These are phyloP conservation scores for Moniliella sp. DNA, from an alignment of 1,284 basidiomycete genomes.

Conservation along the genomic window DNA sequence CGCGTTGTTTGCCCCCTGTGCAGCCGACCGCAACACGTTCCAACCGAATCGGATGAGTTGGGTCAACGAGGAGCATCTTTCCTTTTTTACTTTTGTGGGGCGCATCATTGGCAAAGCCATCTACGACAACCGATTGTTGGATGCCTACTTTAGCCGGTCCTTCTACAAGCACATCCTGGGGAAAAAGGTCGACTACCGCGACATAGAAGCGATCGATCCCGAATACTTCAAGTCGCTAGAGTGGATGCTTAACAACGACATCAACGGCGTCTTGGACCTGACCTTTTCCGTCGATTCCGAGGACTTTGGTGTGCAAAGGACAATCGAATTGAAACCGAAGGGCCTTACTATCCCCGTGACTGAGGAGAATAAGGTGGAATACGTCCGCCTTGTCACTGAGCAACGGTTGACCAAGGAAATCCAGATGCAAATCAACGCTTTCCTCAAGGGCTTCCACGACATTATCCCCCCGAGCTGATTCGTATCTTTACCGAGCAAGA, in stretches of 20 bases:
- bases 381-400: constrained; percentile 71
- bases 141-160: constrained; percentile 71
- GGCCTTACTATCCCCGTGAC: constrained; percentile 23
- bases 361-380: constrained; percentile 86
- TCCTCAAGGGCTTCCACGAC: constrained; percentile 82
- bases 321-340: constrained; percentile 25
- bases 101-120: constrained; percentile 84
- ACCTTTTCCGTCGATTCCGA: constrained; percentile 77
- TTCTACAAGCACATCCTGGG: constrained; percentile 33
- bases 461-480: constrained; percentile 49
- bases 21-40: constrained; percentile 70
- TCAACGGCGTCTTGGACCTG: constrained; percentile 52
- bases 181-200: constrained; percentile 26
- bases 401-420: constrained; percentile 84
- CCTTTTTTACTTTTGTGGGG: constrained; percentile 96
- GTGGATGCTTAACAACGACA: constrained; percentile 37
- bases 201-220: constrained; percentile 28
- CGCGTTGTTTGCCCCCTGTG: constrained; percentile 76
- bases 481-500: constrained; percentile 82
- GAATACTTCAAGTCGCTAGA: constrained; percentile 63
- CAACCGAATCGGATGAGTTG: constrained; percentile 80
- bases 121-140: constrained; percentile 77
- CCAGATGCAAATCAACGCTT: constrained; percentile 54
- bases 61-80: constrained; percentile 69
- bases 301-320: constrained; percentile 38